These are phyloP conservation scores for Trichoderma sp. DNA, from an alignment of 2,329 filamentous ascomycete genomes.

Conservation along the genomic window DNA sequence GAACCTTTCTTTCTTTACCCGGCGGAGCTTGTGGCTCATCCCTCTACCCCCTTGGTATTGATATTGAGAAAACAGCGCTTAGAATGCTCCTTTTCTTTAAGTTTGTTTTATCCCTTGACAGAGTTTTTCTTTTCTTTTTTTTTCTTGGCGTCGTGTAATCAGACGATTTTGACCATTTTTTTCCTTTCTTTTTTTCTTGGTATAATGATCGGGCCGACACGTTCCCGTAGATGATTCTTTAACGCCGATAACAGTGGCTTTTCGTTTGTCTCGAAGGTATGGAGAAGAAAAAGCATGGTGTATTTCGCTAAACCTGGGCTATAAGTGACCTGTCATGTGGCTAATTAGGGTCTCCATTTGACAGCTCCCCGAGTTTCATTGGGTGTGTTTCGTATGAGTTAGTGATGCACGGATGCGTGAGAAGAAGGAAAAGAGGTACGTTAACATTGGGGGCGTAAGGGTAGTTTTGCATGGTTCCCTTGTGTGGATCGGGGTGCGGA, in stretches of 20 bases:
- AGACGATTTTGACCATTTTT: neutral
- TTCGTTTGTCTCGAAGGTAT: neutral
- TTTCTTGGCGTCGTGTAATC: neutral
- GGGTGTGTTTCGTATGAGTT: neutral
- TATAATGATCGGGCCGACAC: neutral
- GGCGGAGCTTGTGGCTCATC: neutral
- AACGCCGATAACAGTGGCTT: neutral
- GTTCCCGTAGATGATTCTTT: neutral
- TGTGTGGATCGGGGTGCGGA: neutral
- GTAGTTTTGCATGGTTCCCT: neutral
- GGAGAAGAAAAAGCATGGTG: neutral
- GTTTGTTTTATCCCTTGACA: neutral
- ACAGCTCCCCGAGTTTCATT: neutral
- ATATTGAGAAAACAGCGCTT: slow-evolving; percentile 2
- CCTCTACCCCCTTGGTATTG: neutral
- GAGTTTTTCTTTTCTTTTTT: neutral
- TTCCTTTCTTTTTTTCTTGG: neutral
- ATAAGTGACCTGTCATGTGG: neutral
- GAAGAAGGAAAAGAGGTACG: neutral
- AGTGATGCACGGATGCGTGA: neutral
- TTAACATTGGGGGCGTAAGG: neutral
- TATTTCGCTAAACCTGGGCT: neutral
- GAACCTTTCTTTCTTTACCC: neutral
- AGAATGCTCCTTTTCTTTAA: neutral
- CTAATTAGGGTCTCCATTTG: neutral